A percentile compares a stretch with the other conserved stretches of the same genome.
phyloP scores from a whole-genome alignment of 352 stramenopile genomes.

The Globisporangium nagaii region DNA sequence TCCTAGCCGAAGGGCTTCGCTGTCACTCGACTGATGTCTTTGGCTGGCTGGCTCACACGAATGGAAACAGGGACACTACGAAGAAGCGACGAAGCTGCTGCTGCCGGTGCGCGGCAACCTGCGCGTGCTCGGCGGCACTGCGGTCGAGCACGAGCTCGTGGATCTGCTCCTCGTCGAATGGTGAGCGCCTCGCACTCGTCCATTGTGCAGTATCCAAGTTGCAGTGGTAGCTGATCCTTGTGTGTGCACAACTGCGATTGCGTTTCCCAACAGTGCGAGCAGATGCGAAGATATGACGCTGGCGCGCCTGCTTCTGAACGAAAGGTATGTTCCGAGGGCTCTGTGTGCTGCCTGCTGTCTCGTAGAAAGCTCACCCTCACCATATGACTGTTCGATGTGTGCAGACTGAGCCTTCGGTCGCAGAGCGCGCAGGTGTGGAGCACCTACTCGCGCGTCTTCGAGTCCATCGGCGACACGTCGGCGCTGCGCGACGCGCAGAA shows the following conservation, averaged over 20 bases:
- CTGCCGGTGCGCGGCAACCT: conserved; percentile 59
- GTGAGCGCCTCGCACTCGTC: too few species aligned
- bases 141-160: conserved; percentile 67
- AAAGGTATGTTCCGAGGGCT: conserved; percentile 30
- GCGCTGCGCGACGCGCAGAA: conserved; percentile 79
- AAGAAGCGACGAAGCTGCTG: conserved; percentile 48
- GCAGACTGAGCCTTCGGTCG: conserved; percentile 57
- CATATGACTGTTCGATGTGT: not conserved
- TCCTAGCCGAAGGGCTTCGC: too few species aligned
- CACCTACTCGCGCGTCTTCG: conserved; percentile 65
- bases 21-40: too few species aligned
- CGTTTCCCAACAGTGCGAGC: conserved; percentile 42
- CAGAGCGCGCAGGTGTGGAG: conserved; percentile 83
- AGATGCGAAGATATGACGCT: conserved; percentile 62
- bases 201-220: too few species aligned
- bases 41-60: too few species aligned
- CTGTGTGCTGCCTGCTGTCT: too few species aligned
- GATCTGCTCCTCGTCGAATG: conserved; percentile 76
- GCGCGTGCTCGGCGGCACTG: conserved; percentile 64
- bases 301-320: conserved; percentile 78
- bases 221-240: too few species aligned
- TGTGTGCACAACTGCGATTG: not conserved
- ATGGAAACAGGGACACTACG: conserved; percentile 53
- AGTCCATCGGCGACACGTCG: conserved; percentile 58
- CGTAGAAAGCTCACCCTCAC: too few species aligned